These are phyloP conservation scores for Diaporthe citriasiana DNA, from an alignment of 2,329 filamentous ascomycete genomes.

Conservation along the genomic window DNA sequence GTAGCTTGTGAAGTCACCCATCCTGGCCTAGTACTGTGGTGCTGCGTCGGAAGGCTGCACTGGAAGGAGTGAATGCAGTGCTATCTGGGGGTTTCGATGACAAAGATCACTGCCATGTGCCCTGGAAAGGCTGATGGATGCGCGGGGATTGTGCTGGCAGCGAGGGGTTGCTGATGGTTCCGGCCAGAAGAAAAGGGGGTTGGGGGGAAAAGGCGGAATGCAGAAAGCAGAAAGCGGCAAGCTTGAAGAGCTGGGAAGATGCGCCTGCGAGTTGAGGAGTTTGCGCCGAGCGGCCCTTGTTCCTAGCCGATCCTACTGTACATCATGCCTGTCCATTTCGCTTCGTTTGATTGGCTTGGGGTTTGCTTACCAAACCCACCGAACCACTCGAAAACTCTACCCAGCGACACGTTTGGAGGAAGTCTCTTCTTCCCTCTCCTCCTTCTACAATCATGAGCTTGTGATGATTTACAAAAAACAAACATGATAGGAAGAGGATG, in stretches of 20 bases:
- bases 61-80: conserved; percentile 17
- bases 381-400: conserved; percentile 37
- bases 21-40: conserved; percentile 52
- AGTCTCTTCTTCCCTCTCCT: conserved; percentile 45
- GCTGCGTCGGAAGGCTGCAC: conserved; percentile 35
- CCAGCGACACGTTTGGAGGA: neutral
- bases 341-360: neutral
- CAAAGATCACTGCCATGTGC: conserved; percentile 28
- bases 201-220: conserved; percentile 4
- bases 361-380: neutral
- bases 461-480: conserved; percentile 72
- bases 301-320: conserved; percentile 19
- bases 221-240: conserved; percentile 24
- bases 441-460: conserved; percentile 59
- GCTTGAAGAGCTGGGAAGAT: conserved; percentile 33
- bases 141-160: conserved; percentile 8
- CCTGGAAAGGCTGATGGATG: conserved; percentile 22
- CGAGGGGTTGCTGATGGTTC: conserved; percentile 11
- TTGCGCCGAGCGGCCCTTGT: conserved; percentile 33
- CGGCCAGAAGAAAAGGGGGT: conserved; percentile 19
- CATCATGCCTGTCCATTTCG: neutral
- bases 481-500: conserved; percentile 79
- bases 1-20: conserved; percentile 80
- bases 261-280: conserved; percentile 23
- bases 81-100: neutral